Percentiles rank a stretch among this genome's conserved stretches.
These are phyloP conservation scores for Candida caryicola DNA, from an alignment of 805 yeast genomes.

Conservation along the genomic window DNA sequence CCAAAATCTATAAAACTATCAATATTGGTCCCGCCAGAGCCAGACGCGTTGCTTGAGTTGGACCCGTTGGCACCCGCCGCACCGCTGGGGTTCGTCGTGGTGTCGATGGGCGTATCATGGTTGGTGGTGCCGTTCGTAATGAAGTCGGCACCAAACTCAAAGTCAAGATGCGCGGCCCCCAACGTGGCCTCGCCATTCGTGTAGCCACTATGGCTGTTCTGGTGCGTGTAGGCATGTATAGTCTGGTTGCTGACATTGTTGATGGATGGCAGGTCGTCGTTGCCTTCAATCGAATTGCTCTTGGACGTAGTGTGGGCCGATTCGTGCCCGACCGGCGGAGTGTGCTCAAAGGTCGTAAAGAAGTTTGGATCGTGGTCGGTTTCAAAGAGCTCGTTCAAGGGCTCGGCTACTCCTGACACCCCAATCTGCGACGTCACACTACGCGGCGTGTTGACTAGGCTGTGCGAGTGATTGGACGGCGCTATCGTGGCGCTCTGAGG, in stretches of 20 bases:
- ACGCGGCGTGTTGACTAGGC: slow-evolving; percentile 1
- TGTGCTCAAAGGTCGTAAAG: slow-evolving; percentile 7
- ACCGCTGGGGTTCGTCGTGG: slow-evolving; percentile 2
- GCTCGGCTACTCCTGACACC: neutral
- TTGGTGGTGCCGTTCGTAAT: neutral
- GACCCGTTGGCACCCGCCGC: slow-evolving; percentile 2
- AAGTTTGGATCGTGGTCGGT: slow-evolving; percentile 15
- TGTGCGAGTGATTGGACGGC: neutral
- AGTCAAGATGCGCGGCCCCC: slow-evolving; percentile 7
- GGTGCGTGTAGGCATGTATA: slow-evolving; percentile 15
- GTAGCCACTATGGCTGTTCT: slow-evolving; percentile 5
- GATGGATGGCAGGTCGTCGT: slow-evolving; percentile 9
- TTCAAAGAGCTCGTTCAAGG: slow-evolving; percentile 5
- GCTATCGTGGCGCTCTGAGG: neutral
- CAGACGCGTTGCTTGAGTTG: slow-evolving; percentile 3
- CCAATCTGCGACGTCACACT: slow-evolving; percentile 2
- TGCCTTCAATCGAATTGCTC: slow-evolving; percentile 1
- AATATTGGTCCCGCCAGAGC: slow-evolving; percentile 15
- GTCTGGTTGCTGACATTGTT: slow-evolving; percentile 7
- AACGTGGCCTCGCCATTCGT: slow-evolving; percentile 4
- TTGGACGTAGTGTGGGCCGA: neutral
- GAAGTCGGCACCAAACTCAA: slow-evolving; percentile 8
- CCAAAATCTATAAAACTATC: slow-evolving; percentile 22
- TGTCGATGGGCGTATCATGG: slow-evolving; percentile 4
- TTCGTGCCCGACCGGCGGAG: neutral